phyloP scores from a whole-genome alignment of 768 basidiomycete genomes.

The Podaxis sp. region DNA sequence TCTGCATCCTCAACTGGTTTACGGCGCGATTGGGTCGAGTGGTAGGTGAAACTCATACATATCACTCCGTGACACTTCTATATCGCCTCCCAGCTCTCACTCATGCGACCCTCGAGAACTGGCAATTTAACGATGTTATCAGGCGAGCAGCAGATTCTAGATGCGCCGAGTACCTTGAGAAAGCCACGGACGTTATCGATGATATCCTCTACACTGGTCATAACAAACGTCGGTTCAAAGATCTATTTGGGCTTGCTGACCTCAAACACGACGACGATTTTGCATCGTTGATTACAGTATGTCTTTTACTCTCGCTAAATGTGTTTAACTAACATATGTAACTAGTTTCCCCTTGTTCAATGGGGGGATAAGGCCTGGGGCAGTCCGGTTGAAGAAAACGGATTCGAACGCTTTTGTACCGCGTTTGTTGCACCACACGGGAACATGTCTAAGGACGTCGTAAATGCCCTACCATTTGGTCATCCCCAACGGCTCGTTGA shows the following conservation, averaged over 20 bases:
- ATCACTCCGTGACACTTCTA: not conserved
- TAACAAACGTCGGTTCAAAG: conserved; percentile 57
- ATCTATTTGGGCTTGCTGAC: conserved; percentile 69
- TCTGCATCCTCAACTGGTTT: conserved; percentile 83
- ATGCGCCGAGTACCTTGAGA: conserved; percentile 59
- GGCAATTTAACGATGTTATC: conserved; percentile 88
- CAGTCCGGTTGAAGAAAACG: not conserved
- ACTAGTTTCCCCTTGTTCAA: conserved; percentile 1
- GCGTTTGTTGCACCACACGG: not conserved
- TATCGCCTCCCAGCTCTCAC: conserved; percentile 78
- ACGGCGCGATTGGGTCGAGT: conserved; percentile 20
- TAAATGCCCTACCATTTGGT: conserved; percentile 44
- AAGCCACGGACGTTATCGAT: conserved; percentile 61
- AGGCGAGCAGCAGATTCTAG: conserved; percentile 61
- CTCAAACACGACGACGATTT: conserved; percentile 79
- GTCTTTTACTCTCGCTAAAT: conserved; percentile 23
- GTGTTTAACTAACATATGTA: not conserved
- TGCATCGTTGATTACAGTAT: conserved; percentile 61
- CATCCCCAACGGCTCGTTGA: conserved; percentile 47
- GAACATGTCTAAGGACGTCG: not conserved
- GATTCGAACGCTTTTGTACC: not conserved
- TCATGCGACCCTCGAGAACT: conserved; percentile 76
- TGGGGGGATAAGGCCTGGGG: not conserved
- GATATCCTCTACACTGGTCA: conserved; percentile 47
- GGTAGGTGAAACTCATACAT: not conserved